phyloP scores from a whole-genome alignment of 805 yeast genomes.

The Osmozyma mogii region DNA sequence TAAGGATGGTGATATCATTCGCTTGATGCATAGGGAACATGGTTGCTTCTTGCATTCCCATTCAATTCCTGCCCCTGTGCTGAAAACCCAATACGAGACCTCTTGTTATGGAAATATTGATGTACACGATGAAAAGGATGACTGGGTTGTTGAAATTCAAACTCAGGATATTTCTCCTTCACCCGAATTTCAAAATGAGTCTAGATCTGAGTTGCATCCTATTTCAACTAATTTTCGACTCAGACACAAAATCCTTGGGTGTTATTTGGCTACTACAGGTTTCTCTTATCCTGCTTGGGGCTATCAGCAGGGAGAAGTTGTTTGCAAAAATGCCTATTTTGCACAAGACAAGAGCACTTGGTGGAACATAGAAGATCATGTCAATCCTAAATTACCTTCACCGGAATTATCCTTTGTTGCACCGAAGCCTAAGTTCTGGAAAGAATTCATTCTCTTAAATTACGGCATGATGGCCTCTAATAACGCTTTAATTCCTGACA shows the following conservation, averaged over 20 bases:
- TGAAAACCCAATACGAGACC: constrained; percentile 66
- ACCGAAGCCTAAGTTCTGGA: constrained; percentile 43
- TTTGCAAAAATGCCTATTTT: constrained; percentile 50
- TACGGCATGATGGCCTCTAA: constrained; percentile 80
- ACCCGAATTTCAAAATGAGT: constrained; percentile 39
- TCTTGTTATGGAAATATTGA: constrained; percentile 75
- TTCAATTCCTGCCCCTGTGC: constrained; percentile 64
- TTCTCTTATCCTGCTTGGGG: constrained; percentile 74
- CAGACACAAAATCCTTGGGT: constrained; percentile 53
- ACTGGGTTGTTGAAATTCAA: constrained; percentile 84
- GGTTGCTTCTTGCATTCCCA: constrained; percentile 81
- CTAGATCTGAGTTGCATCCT: constrained; percentile 53
- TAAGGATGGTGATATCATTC: constrained; percentile 56
- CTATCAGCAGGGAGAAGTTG: constrained; percentile 73
- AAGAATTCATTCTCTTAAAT: constrained; percentile 65
- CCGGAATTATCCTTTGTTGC: constrained; percentile 28
- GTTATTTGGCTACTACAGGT: constrained; percentile 75
- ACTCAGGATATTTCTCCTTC: constrained; percentile 44
- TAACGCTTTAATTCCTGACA: constrained; percentile 74
- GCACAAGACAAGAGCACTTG: constrained; percentile 55
- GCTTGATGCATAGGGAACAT: constrained; percentile 65
- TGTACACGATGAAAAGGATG: constrained; percentile 73
- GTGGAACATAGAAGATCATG: constrained; percentile 78
- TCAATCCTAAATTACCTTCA: constrained; percentile 36
- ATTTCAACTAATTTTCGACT: constrained; percentile 67